These are phyloP conservation scores for Colletotrichum sp. DNA, from an alignment of 2,329 filamentous ascomycete genomes.

Conservation along the genomic window DNA sequence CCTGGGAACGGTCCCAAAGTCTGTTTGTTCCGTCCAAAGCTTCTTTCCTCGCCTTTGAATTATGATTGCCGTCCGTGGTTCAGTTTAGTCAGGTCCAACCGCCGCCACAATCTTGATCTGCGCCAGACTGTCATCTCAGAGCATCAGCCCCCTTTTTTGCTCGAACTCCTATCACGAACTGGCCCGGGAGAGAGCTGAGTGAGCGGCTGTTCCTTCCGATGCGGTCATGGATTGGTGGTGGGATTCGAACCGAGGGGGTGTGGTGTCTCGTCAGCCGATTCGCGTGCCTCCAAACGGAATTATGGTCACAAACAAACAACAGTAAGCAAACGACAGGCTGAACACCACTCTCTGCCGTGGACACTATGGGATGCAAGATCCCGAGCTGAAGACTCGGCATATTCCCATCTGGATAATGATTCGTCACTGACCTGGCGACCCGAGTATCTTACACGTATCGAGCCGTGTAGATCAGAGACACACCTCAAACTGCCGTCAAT, in stretches of 20 bases:
- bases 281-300: neutral
- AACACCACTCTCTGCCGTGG: neutral
- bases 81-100: neutral
- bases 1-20: neutral
- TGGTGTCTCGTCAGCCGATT: constrained; percentile 2
- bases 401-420: neutral
- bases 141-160: neutral
- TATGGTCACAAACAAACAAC: neutral
- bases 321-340: neutral
- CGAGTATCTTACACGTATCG: neutral
- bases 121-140: neutral
- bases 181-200: neutral
- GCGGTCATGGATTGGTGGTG: neutral
- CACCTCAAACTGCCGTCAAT: neutral
- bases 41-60: neutral
- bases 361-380: neutral
- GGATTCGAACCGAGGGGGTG: neutral
- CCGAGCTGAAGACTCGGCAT: neutral
- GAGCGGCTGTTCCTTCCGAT: neutral
- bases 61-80: neutral
- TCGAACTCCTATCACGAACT: neutral
- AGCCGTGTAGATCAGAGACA: neutral
- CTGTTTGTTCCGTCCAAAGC: neutral
- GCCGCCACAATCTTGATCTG: neutral
- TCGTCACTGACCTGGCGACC: neutral